Evolutionary conservation across 805 yeast species (phyloP).

Genomic region (Myxozyma nipponensis): DNA sequence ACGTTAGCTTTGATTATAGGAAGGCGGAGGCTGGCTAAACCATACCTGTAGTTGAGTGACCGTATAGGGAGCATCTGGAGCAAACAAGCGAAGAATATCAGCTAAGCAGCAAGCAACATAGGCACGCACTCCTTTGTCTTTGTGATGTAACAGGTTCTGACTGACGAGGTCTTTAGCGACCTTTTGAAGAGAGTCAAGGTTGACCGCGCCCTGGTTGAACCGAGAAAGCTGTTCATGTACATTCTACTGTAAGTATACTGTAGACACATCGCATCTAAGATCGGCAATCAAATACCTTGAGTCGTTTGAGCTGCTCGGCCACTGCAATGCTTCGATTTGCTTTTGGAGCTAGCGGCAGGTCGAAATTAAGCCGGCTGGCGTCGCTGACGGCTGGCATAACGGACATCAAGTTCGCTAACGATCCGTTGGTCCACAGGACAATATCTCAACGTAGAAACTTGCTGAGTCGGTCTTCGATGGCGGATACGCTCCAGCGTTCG

Average conservation of each 20-base stretch:
- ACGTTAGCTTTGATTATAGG: neutral
- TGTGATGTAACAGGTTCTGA: slow-evolving; percentile 55
- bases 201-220: slow-evolving; percentile 57
- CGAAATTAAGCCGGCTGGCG: slow-evolving; percentile 36
- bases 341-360: slow-evolving; percentile 52
- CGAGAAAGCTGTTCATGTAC: slow-evolving; percentile 62
- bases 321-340: slow-evolving; percentile 55
- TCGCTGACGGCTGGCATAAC: slow-evolving; percentile 2
- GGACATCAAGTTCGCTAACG: neutral
- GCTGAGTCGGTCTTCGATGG: too few relatives aligned
- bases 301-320: slow-evolving; percentile 56
- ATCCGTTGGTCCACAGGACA: too few relatives aligned
- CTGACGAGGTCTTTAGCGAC: slow-evolving; percentile 53
- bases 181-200: slow-evolving; percentile 44
- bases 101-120: slow-evolving; percentile 68
- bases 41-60: slow-evolving; percentile 52
- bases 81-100: slow-evolving; percentile 71
- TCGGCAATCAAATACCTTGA: slow-evolving; percentile 39
- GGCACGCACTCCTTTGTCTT: slow-evolving; percentile 66
- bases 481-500: too few relatives aligned
- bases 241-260: slow-evolving; percentile 31
- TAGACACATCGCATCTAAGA: slow-evolving; percentile 14
- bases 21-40: neutral
- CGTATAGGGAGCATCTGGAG: slow-evolving; percentile 87
- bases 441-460: too few relatives aligned